Evolutionary conservation across 2,329 filamentous ascomycete species (phyloP).

Genomic region (Paecilomyces niveus): DNA sequence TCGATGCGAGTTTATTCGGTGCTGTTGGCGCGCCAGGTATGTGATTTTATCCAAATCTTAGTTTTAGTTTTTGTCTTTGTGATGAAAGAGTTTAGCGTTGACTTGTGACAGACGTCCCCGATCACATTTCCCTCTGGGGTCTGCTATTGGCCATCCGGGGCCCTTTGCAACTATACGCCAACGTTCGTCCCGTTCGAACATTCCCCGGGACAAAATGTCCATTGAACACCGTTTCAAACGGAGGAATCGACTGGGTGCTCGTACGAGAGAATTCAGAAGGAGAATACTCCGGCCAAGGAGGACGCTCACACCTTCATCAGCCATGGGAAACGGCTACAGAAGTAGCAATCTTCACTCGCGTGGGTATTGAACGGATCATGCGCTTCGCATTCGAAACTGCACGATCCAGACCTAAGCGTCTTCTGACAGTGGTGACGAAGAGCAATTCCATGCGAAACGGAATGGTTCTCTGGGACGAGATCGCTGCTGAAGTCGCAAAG

Average conservation of each 20-base stretch:
- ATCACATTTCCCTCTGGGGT: slow-evolving; percentile 30
- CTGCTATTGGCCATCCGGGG: slow-evolving; percentile 61
- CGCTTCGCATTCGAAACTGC: slow-evolving; percentile 59
- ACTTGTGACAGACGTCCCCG: slow-evolving; percentile 7
- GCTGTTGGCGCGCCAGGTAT: slow-evolving; percentile 52
- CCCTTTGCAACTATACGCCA: slow-evolving; percentile 62
- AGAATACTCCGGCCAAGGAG: slow-evolving; percentile 60
- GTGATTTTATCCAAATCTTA: too few species aligned
- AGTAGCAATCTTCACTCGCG: slow-evolving; percentile 56
- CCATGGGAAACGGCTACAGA: slow-evolving; percentile 58
- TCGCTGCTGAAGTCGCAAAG: slow-evolving; percentile 47
- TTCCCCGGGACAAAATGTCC: slow-evolving; percentile 55
- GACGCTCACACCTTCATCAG: slow-evolving; percentile 51
- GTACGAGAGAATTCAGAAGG: slow-evolving; percentile 61
- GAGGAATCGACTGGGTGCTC: slow-evolving; percentile 61
- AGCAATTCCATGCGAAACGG: slow-evolving; percentile 60
- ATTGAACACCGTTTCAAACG: slow-evolving; percentile 46
- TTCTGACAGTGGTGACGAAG: slow-evolving; percentile 58
- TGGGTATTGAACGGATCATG: slow-evolving; percentile 53
- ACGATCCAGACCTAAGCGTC: slow-evolving; percentile 48
- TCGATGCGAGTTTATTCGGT: slow-evolving; percentile 62
- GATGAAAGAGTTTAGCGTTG: background rate
- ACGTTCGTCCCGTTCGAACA: slow-evolving; percentile 58
- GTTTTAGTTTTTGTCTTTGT: too few species aligned
- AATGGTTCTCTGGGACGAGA: slow-evolving; percentile 63